Conservation (phyloP, 306 rosid species). For the Cicer chorassanicum region DNA sequence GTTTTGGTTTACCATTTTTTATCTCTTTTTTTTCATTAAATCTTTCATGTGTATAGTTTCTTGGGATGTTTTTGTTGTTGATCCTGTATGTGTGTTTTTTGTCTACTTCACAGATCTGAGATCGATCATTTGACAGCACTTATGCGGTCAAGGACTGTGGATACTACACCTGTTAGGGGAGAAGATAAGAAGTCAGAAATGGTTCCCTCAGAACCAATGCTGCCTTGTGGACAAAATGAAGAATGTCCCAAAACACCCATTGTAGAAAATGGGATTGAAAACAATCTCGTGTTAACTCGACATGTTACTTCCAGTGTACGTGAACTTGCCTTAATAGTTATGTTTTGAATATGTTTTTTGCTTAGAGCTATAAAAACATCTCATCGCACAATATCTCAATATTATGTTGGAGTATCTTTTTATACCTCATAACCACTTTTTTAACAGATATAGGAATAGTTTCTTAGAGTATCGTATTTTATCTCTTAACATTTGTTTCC, state of each 20-base stretch:
- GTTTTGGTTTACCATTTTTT: conserved; percentile 5
- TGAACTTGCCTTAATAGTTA: conserved; percentile 12
- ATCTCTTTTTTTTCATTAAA: neutral
- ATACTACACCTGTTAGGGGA: conserved; percentile 52
- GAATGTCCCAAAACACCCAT: conserved; percentile 48
- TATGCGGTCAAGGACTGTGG: conserved; percentile 72
- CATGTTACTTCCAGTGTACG: conserved; percentile 61
- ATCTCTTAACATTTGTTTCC: neutral
- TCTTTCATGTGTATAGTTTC: neutral
- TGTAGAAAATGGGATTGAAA: conserved; percentile 52
- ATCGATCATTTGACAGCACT: conserved; percentile 85
- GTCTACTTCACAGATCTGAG: conserved; percentile 71
- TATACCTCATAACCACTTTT: neutral
- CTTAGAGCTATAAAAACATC: neutral
- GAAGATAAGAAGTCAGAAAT: conserved; percentile 54
- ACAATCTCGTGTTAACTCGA: conserved; percentile 54
- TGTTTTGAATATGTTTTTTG: conserved; percentile 7
- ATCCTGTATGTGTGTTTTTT: conserved; percentile 26
- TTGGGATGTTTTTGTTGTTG: conserved; percentile 7
- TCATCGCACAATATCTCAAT: neutral
- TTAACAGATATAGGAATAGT: neutral
- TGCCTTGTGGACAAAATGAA: conserved; percentile 51
- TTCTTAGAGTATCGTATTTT: neutral
- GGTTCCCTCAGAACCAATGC: conserved; percentile 48
- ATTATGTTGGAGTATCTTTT: neutral